A percentile compares a stretch with the other conserved stretches of the same genome.
Evolutionary conservation across 1,284 basidiomycete genomes (phyloP).

Genomic region (Macrocybe sp.): DNA sequence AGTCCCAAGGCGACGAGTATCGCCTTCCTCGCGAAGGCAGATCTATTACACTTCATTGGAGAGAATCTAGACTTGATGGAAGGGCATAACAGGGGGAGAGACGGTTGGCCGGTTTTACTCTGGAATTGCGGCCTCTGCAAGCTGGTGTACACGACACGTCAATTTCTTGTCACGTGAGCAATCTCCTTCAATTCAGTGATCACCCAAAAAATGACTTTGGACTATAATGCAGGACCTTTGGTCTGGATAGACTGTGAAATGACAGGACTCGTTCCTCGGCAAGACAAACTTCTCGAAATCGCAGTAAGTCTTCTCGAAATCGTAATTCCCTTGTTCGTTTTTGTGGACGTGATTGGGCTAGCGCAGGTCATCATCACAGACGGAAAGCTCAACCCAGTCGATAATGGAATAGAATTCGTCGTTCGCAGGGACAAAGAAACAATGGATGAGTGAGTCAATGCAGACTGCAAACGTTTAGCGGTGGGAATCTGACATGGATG

Average conservation of each 20-base stretch:
- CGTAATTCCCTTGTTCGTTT: neutral
- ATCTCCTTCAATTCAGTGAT: constrained; percentile 2
- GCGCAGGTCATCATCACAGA: constrained; percentile 75
- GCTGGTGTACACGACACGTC: too few species aligned
- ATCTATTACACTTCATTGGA: too few species aligned
- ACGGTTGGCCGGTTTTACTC: constrained; percentile 4
- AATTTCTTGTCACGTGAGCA: too few species aligned
- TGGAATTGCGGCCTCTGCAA: constrained; percentile 6
- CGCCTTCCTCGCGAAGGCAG: too few species aligned
- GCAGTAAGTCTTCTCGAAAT: constrained; percentile 35
- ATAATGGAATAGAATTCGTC: constrained; percentile 70
- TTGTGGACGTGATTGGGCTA: too few species aligned
- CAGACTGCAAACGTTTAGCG: neutral
- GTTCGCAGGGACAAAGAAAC: constrained; percentile 59
- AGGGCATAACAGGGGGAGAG: too few species aligned
- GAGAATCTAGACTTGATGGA: too few species aligned
- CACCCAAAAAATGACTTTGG: constrained; percentile 23
- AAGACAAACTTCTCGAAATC: constrained; percentile 74
- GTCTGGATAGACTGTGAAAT: constrained; percentile 92
- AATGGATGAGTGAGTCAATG: constrained; percentile 52
- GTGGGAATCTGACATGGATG: neutral
- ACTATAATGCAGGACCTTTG: constrained; percentile 59
- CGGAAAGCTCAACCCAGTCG: constrained; percentile 69
- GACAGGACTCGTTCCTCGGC: constrained; percentile 60
- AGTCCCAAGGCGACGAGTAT: too few species aligned